phyloP scores from a whole-genome alignment of 2,329 filamentous ascomycete species.

The Tolypocladium endophyticum region DNA sequence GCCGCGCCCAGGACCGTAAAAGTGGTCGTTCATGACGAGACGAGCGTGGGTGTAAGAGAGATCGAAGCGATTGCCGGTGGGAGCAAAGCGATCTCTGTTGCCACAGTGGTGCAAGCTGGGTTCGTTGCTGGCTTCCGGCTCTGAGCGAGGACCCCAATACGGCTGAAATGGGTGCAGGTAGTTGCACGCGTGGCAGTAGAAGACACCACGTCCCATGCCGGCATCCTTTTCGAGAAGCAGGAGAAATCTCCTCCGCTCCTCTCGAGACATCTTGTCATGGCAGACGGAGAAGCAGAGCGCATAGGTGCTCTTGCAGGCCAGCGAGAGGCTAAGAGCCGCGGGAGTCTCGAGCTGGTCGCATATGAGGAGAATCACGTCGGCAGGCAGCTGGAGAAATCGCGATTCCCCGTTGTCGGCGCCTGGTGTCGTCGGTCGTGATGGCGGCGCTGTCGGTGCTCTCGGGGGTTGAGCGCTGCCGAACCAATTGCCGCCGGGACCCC shows the following conservation, averaged over 20 bases:
- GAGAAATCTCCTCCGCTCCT: conserved; percentile 5
- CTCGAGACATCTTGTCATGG: conserved; percentile 1
- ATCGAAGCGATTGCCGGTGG: conserved; percentile 8
- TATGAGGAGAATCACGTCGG: conserved; percentile 9
- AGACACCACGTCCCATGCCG: conserved; percentile 5
- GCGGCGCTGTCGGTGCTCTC: not conserved
- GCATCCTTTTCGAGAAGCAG: conserved; percentile 7
- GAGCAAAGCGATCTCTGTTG: conserved; percentile 8
- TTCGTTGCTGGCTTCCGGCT: not conserved
- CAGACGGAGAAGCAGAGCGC: conserved; percentile 1
- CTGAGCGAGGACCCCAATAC: conserved; percentile 5
- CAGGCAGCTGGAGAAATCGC: conserved; percentile 7
- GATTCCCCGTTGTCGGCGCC: not conserved
- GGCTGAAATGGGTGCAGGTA: conserved; percentile 7
- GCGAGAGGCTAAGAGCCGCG: conserved; percentile 6
- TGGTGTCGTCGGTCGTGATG: not conserved
- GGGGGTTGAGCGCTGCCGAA: not conserved
- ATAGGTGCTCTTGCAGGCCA: conserved; percentile 7
- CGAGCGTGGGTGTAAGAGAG: conserved; percentile 9
- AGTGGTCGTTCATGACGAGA: conserved; percentile 11
- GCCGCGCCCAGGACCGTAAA: conserved; percentile 10
- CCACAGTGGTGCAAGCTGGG: conserved; percentile 2
- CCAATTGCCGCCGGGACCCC: not conserved
- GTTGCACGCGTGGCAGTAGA: conserved; percentile 10
- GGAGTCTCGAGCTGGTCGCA: conserved; percentile 9